Percentiles rank a stretch among this genome's conserved stretches.
These are phyloP conservation scores for Phtheirospermum japonicum DNA, from an alignment of 257 asterid species.

Conservation along the genomic window DNA sequence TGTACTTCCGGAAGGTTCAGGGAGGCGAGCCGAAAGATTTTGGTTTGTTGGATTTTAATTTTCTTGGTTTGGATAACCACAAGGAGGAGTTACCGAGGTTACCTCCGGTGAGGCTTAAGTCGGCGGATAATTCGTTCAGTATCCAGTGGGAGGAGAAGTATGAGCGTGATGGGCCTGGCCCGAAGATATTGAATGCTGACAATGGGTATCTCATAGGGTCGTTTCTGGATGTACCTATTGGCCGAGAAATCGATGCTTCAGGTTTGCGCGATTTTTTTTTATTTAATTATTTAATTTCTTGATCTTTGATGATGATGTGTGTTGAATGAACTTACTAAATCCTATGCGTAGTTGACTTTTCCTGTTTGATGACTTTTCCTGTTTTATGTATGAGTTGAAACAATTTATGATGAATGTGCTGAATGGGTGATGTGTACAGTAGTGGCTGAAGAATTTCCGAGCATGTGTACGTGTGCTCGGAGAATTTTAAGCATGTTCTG, in stretches of 20 bases:
- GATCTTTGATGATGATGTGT: background rate
- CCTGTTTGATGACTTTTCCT: slow-evolving; percentile 8
- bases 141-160: slow-evolving; percentile 86
- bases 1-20: slow-evolving; percentile 58
- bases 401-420: background rate
- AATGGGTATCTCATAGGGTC: slow-evolving; percentile 70
- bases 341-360: slow-evolving; percentile 10
- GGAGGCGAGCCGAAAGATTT: slow-evolving; percentile 53
- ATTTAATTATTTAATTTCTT: slow-evolving; percentile 12
- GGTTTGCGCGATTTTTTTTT: slow-evolving; percentile 35
- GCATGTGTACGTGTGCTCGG: slow-evolving; percentile 7
- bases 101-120: slow-evolving; percentile 82
- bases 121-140: slow-evolving; percentile 65
- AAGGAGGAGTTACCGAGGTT: slow-evolving; percentile 87
- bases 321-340: slow-evolving; percentile 4
- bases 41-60: slow-evolving; percentile 40
- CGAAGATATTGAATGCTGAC: slow-evolving; percentile 53
- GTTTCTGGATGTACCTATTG: slow-evolving; percentile 83
- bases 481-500: slow-evolving; percentile 4
- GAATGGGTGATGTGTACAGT: slow-evolving; percentile 11
- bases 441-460: background rate
- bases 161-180: slow-evolving; percentile 61
- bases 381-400: slow-evolving; percentile 10
- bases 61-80: slow-evolving; percentile 47
- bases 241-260: slow-evolving; percentile 70